Evolutionary conservation across 148 eudicot genomes (phyloP).

Genomic region (Linanthus parryae): DNA sequence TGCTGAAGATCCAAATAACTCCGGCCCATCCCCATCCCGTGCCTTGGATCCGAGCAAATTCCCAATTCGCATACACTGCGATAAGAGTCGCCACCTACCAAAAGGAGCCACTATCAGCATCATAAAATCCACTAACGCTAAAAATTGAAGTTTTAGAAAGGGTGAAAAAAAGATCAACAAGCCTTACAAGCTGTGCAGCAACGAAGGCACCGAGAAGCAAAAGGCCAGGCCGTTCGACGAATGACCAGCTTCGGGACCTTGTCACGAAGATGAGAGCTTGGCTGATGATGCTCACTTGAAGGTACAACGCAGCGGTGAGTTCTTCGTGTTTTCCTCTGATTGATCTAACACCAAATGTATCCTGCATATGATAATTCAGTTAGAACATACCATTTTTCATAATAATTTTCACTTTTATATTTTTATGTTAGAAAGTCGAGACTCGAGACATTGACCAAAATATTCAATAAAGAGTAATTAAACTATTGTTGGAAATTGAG

Average conservation of each 20-base stretch:
- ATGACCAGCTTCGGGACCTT: conserved; percentile 34
- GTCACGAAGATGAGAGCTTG: conserved; percentile 39
- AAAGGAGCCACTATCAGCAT: not conserved
- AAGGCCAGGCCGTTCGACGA: conserved; percentile 27
- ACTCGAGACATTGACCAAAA: not conserved
- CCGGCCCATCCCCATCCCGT: conserved; percentile 45
- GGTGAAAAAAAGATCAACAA: not conserved
- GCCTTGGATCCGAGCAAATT: conserved; percentile 25
- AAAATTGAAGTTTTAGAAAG: not conserved
- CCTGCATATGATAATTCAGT: conserved; percentile 5
- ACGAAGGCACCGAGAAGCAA: conserved; percentile 25
- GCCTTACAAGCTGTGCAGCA: conserved; percentile 28
- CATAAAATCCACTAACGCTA: not conserved
- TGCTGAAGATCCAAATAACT: conserved; percentile 29
- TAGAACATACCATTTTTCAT: too few relatives aligned
- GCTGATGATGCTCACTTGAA: conserved; percentile 36
- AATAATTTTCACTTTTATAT: not conserved
- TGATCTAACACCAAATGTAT: conserved; percentile 20
- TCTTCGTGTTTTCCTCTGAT: conserved; percentile 15
- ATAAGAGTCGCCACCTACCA: conserved; percentile 28
- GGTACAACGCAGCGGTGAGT: conserved; percentile 29
- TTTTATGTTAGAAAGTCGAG: not conserved
- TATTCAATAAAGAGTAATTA: not conserved
- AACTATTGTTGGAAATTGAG: not conserved
- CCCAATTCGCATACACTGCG: conserved; percentile 35